Percentiles rank a stretch among this genome's conserved stretches.
Evolutionary conservation across 2,329 filamentous ascomycete genomes (phyloP).

Genomic region (Zymoseptoria crescenta): DNA sequence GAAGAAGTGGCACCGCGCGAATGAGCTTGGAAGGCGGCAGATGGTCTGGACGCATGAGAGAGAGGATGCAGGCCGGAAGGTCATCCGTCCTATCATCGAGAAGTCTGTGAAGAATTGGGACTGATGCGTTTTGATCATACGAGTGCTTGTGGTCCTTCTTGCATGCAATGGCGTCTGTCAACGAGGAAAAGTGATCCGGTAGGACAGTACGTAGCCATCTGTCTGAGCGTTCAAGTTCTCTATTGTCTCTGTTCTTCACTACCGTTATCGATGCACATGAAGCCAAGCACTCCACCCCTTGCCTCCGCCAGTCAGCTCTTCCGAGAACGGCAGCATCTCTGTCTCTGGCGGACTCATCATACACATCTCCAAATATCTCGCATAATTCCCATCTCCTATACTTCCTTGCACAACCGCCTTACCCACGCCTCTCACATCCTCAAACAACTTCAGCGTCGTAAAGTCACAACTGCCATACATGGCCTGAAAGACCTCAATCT

Average conservation of each 20-base stretch:
- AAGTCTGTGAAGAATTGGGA: slow-evolving; percentile 38
- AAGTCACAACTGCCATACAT: slow-evolving; percentile 39
- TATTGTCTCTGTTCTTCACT: neutral
- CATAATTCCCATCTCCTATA: slow-evolving; percentile 34
- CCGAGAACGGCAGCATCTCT: slow-evolving; percentile 20
- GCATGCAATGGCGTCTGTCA: neutral
- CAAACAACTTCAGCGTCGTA: slow-evolving; percentile 37
- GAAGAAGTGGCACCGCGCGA: slow-evolving; percentile 37
- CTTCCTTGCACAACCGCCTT: slow-evolving; percentile 37
- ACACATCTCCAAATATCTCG: slow-evolving; percentile 37
- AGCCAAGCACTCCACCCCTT: slow-evolving; percentile 16
- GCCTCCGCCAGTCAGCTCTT: slow-evolving; percentile 16
- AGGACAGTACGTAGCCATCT: too few relatives aligned
- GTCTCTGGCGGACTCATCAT: slow-evolving; percentile 35
- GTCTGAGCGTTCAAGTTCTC: too few relatives aligned
- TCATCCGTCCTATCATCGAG: slow-evolving; percentile 41
- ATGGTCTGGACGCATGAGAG: slow-evolving; percentile 41
- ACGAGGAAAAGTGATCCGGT: neutral
- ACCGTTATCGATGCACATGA: neutral
- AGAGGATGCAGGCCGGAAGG: slow-evolving; percentile 36
- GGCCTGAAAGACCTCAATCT: slow-evolving; percentile 44
- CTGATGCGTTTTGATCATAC: slow-evolving; percentile 1
- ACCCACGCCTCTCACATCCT: slow-evolving; percentile 39
- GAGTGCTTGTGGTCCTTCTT: too few relatives aligned
- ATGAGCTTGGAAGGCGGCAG: slow-evolving; percentile 37